These are phyloP conservation scores for Epicoccum nigrum DNA, from an alignment of 2,329 filamentous ascomycete genomes.

Conservation along the genomic window DNA sequence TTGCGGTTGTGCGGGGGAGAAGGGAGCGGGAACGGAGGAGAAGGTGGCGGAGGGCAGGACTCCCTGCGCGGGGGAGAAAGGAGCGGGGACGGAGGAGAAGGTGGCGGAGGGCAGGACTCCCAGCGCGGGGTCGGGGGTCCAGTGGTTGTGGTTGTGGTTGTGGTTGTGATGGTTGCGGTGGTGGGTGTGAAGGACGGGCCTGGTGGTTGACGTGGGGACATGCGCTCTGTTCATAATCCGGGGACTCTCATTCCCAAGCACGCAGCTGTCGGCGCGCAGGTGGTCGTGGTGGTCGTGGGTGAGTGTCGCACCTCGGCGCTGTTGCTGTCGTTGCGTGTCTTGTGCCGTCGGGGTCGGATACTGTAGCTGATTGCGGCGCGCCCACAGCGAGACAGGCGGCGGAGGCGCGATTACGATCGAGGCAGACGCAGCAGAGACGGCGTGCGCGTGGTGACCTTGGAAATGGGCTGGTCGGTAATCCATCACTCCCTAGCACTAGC, in stretches of 20 bases:
- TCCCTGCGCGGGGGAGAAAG: too few relatives aligned
- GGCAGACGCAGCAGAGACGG: slow-evolving; percentile 11
- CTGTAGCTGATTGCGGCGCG: slow-evolving; percentile 6
- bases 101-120: background rate
- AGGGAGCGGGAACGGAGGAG: too few relatives aligned
- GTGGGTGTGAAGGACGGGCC: background rate
- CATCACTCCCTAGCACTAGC: background rate
- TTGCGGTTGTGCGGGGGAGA: background rate
- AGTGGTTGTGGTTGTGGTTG: background rate
- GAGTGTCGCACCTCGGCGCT: too few relatives aligned
- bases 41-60: background rate
- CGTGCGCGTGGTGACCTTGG: background rate
- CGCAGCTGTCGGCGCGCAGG: slow-evolving; percentile 19
- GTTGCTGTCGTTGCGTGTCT: slow-evolving; percentile 9
- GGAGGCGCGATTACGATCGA: slow-evolving; percentile 14
- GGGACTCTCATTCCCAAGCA: slow-evolving; percentile 12
- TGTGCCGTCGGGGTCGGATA: background rate
- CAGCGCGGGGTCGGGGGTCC: background rate
- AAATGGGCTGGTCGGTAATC: background rate
- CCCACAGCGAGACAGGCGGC: slow-evolving; percentile 16
- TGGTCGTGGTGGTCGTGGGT: background rate
- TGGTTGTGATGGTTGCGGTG: background rate
- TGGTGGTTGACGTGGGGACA: slow-evolving; percentile 5
- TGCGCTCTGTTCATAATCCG: slow-evolving; percentile 17
- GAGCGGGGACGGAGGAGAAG: too few relatives aligned